A percentile compares a stretch with the other conserved stretches of the same genome.
These are phyloP conservation scores for Tricharina praecox DNA, from an alignment of 495 filamentous ascomycete genomes.

Conservation along the genomic window DNA sequence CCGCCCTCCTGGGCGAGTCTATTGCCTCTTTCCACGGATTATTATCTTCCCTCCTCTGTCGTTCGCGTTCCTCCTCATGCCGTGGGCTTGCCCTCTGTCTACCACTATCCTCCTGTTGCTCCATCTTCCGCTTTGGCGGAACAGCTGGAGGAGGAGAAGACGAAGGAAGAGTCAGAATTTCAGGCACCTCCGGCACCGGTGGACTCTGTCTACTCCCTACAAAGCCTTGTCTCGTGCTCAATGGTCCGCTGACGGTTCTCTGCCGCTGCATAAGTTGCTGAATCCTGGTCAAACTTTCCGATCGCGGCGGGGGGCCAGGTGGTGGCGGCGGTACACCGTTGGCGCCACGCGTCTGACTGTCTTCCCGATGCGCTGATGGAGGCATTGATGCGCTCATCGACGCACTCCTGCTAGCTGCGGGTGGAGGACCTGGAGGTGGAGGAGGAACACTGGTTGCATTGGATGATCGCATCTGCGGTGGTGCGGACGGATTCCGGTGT, in stretches of 20 bases:
- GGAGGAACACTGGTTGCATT: conserved; percentile 10
- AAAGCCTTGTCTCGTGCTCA: background rate
- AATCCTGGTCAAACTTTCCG: conserved; percentile 3
- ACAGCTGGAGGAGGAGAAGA: conserved; percentile 17
- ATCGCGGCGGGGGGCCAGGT: conserved; percentile 17
- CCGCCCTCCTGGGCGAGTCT: conserved; percentile 8
- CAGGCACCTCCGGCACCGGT: background rate
- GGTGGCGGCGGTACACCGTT: conserved; percentile 24
- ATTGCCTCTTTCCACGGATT: conserved; percentile 13
- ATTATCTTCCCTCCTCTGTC: conserved; percentile 9
- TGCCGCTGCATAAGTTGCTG: conserved; percentile 4
- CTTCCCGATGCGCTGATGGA: background rate
- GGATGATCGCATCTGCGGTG: background rate
- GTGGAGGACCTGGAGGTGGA: conserved; percentile 22
- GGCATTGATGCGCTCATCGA: background rate
- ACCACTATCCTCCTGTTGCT: conserved; percentile 17
- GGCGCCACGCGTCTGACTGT: background rate
- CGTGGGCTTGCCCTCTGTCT: conserved; percentile 11
- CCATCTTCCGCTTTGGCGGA: conserved; percentile 24
- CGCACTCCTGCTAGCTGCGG: conserved; percentile 4
- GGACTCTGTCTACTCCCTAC: background rate
- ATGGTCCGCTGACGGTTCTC: background rate
- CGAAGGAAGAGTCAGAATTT: conserved; percentile 4
- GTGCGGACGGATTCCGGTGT: conserved; percentile 1
- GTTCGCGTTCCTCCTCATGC: conserved; percentile 7